phyloP scores from a whole-genome alignment of 2,329 filamentous ascomycete genomes.

The Penicillium sp. region DNA sequence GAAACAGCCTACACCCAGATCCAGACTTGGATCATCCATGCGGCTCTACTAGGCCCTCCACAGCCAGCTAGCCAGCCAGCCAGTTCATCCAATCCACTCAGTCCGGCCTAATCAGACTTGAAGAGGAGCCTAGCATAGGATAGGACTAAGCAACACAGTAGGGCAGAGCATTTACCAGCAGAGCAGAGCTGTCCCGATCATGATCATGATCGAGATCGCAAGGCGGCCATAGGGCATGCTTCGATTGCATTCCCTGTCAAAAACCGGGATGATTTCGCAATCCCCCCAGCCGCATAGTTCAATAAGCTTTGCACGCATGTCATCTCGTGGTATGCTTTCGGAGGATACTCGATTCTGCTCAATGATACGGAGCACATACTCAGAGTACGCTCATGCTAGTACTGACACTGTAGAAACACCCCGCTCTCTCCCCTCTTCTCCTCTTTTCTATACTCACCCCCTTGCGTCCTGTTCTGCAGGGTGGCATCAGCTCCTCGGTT shows the following conservation, averaged over 20 bases:
- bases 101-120: neutral
- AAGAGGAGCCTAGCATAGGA: too few species aligned
- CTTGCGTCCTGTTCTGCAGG: constrained; percentile 26
- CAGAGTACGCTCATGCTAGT: too few species aligned
- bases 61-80: neutral
- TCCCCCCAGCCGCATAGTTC: neutral
- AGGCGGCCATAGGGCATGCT: too few species aligned
- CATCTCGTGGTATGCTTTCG: neutral
- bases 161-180: neutral
- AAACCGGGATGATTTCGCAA: neutral
- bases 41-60: neutral
- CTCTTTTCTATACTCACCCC: constrained; percentile 1
- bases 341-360: neutral
- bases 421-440: neutral
- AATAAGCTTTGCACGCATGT: neutral
- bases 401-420: neutral
- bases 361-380: too few species aligned
- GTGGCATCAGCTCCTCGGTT: constrained; percentile 19
- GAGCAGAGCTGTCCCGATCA: neutral
- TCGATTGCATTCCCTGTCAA: neutral
- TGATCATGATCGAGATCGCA: constrained; percentile 4
- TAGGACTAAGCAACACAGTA: neutral
- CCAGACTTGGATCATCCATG: neutral
- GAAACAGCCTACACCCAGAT: neutral
- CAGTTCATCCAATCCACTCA: neutral